phyloP scores from a whole-genome alignment of 1,284 basidiomycete genomes.

The Apiotrichum akiyoshidainum region DNA sequence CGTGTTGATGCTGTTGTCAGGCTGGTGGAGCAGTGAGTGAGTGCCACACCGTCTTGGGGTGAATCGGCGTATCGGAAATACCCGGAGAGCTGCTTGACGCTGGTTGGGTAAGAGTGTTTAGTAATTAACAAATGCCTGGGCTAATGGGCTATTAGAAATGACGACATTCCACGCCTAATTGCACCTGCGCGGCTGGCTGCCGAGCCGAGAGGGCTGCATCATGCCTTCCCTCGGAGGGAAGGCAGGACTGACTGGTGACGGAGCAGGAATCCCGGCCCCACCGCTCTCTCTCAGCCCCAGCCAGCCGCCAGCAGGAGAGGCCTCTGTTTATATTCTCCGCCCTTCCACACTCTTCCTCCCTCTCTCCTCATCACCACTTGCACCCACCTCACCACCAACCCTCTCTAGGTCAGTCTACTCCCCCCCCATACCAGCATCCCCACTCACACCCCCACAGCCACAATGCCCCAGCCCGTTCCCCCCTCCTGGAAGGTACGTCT shows the following conservation, averaged over 20 bases:
- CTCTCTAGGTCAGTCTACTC: neutral
- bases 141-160: too few species aligned
- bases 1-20: too few species aligned
- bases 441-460: conserved; percentile 13
- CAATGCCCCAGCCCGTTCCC: conserved; percentile 84
- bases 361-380: neutral
- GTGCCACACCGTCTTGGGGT: neutral
- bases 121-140: too few species aligned
- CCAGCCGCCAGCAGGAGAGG: too few species aligned
- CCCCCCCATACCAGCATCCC: neutral
- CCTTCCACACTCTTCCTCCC: neutral
- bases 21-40: neutral
- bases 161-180: too few species aligned
- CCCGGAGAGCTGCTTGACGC: neutral
- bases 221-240: too few species aligned
- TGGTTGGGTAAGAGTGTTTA: neutral
- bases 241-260: too few species aligned
- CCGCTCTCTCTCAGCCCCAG: too few species aligned
- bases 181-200: too few species aligned
- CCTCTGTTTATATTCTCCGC: neutral
- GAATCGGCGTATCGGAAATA: neutral
- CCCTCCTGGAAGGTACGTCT: conserved; percentile 80
- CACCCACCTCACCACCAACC: neutral
- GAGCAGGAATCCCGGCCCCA: too few species aligned
- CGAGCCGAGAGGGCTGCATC: too few species aligned